Conservation (phyloP, 163 green algal species). For the Chloromonas sp. region DNA sequence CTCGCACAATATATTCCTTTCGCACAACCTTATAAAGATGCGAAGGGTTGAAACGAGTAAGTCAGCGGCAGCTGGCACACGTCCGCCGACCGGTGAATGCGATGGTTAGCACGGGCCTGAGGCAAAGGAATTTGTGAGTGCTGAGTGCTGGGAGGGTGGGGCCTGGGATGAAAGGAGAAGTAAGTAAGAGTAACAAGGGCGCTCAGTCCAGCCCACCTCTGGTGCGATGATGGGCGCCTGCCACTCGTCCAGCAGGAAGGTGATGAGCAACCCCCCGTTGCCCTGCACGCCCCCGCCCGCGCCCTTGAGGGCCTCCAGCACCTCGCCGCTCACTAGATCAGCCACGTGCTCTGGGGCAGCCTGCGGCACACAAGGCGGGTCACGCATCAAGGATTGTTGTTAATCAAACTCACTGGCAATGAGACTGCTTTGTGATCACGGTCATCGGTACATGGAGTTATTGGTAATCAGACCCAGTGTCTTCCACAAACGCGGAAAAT, state of each 20-base stretch:
- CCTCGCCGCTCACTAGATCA: slow-evolving; percentile 24
- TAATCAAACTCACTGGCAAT: too few relatives aligned
- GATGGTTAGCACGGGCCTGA: background rate
- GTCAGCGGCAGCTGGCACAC: background rate
- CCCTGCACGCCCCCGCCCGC: slow-evolving; percentile 7
- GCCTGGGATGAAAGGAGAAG: background rate
- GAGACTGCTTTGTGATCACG: too few relatives aligned
- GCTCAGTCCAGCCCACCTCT: background rate
- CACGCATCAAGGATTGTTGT: too few relatives aligned
- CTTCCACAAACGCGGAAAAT: too few relatives aligned
- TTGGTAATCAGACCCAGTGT: too few relatives aligned
- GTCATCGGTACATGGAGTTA: too few relatives aligned
- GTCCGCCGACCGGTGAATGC: background rate
- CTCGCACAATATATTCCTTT: too few relatives aligned
- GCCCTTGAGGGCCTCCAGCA: slow-evolving; percentile 48
- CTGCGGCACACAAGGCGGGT: too few relatives aligned
- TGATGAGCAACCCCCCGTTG: slow-evolving; percentile 39
- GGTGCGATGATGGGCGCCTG: slow-evolving; percentile 2
- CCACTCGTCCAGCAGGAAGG: slow-evolving; percentile 31
- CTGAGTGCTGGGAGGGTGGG: background rate
- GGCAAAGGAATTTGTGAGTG: background rate
- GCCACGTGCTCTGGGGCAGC: background rate
- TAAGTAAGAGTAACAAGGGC: background rate
- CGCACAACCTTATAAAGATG: background rate
- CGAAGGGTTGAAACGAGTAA: background rate